A percentile compares a stretch with the other conserved stretches of the same genome.
Evolutionary conservation across 768 basidiomycete species (phyloP).

Genomic region (Boletus coccyginus): DNA sequence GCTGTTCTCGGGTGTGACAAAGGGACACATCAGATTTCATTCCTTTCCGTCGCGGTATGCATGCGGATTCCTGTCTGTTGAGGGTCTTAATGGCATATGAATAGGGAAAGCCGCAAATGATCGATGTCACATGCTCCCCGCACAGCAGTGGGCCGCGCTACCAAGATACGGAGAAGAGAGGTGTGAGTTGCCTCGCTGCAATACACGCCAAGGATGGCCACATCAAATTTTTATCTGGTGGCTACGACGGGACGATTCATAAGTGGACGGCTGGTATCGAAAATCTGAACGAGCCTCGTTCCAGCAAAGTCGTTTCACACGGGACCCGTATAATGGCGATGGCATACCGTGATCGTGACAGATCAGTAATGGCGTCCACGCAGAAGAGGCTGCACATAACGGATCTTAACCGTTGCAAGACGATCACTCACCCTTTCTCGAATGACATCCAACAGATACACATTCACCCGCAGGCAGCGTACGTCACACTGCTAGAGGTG

Average conservation of each 20-base stretch:
- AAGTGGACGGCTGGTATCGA: slow-evolving; percentile 35
- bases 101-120: slow-evolving; percentile 31
- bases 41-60: slow-evolving; percentile 36
- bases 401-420: slow-evolving; percentile 37
- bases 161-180: slow-evolving; percentile 25
- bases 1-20: slow-evolving; percentile 43
- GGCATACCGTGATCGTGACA: slow-evolving; percentile 35
- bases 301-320: slow-evolving; percentile 30
- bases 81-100: slow-evolving; percentile 24
- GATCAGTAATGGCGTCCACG: slow-evolving; percentile 36
- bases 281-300: slow-evolving; percentile 22
- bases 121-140: slow-evolving; percentile 31
- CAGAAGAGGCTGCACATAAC: slow-evolving; percentile 35
- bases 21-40: slow-evolving; percentile 42
- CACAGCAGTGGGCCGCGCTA: slow-evolving; percentile 30
- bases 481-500: slow-evolving; percentile 48
- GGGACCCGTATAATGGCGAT: slow-evolving; percentile 35
- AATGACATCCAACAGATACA: slow-evolving; percentile 45
- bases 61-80: slow-evolving; percentile 26
- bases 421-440: slow-evolving; percentile 32
- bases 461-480: slow-evolving; percentile 40
- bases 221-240: slow-evolving; percentile 47
- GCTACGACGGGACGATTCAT: slow-evolving; percentile 43
- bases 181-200: slow-evolving; percentile 44
- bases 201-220: slow-evolving; percentile 28